Evolutionary conservation across 495 filamentous ascomycete species (phyloP), one percentile per base, ranked within the genome.

Genomic region (Penicillium verhagenii): DNA sequence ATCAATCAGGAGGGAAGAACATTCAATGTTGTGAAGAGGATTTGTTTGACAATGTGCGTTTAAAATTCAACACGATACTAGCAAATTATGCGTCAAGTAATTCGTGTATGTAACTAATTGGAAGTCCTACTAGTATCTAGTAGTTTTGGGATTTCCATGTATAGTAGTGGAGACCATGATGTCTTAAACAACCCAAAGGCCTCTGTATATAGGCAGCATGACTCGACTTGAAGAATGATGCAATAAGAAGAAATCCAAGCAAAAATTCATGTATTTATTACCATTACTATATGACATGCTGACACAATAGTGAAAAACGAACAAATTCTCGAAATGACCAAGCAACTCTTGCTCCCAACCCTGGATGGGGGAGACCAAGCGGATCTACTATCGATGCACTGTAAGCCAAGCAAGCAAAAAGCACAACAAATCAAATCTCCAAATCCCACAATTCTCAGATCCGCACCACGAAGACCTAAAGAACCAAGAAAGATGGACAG

Each of bases 261-360:
- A 52, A 52, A 47, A 21, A 19, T 13, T 23, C 23, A 45, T 33
- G 43, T 61, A 51, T 61, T 24, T 58, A 67, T 67, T 67, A 67
- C 45, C 59, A 67, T 65, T 67, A 67, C 37, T 50, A 59, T 57
- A 48, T 43, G 38, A 47, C 29, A 46, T n/a, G 25, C 44, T 56
- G 16, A 63, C 47, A 64, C 38, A 52, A 48, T 42, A 19, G 52
- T 56, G 40, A 16, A 52, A 60, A 59, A 56, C 28, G 35, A 57
- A 53, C 52, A 58, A 60, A 57, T 52, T 61, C 61, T 64, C 58
- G 61, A 64, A 65, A 55, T 65, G 61, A 56, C 61, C 64, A 60
- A 65, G 64, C 61, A 58, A 57, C 61, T 60, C 35, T 52, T 51
- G 40, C 31, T 31, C 20, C 35, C 10, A 21, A 33, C 23, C 50